Conservation (phyloP, 345 rosid species). For the Rubroshorea leprosula region DNA sequence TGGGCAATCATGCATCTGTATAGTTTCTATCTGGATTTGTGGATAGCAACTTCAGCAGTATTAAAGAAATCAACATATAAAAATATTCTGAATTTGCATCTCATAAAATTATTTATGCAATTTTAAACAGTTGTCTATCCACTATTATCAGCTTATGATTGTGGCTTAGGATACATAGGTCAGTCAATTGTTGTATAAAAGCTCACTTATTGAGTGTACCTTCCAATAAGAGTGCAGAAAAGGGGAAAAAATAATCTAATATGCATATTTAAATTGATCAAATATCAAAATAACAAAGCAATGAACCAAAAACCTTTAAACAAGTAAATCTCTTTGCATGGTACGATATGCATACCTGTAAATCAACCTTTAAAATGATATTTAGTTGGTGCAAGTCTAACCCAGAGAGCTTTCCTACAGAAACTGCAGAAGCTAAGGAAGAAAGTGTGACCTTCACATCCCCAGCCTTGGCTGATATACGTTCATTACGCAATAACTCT, state of each 20-base stretch:
- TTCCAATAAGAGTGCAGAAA: background rate
- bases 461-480: slow-evolving; percentile 88
- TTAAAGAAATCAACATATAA: background rate
- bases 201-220: background rate
- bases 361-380: slow-evolving; percentile 86
- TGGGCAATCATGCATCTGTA: background rate
- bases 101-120: background rate
- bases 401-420: slow-evolving; percentile 77
- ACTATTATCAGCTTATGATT: background rate
- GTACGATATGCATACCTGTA: slow-evolving; percentile 57
- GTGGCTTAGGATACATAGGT: background rate
- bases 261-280: background rate
- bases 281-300: slow-evolving; percentile 5
- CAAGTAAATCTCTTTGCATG: background rate
- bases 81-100: too few species aligned
- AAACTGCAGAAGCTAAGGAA: slow-evolving; percentile 87
- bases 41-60: background rate
- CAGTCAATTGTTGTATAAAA: background rate
- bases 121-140: background rate
- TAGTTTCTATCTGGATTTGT: background rate
- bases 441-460: slow-evolving; percentile 96
- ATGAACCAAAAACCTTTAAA: slow-evolving; percentile 3
- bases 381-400: slow-evolving; percentile 92
- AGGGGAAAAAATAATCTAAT: background rate
- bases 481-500: slow-evolving; percentile 60